Conservation (phyloP, 2,329 filamentous ascomycete species). For the Phyllosticta citribraziliensis region DNA sequence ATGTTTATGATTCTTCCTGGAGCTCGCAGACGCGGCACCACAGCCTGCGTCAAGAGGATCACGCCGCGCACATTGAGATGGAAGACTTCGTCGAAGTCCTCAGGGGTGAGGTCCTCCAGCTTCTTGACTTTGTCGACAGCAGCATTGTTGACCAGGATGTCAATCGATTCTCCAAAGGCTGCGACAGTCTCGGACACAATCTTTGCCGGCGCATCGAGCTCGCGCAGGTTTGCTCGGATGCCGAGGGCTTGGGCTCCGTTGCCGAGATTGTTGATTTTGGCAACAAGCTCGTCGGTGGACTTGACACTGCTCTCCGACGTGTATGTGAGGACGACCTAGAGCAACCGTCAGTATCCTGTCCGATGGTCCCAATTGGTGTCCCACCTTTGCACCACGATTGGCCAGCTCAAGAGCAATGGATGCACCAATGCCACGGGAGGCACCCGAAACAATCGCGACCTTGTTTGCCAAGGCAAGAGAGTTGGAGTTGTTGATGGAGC, state of each 20-base stretch:
- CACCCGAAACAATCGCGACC: conserved; percentile 41
- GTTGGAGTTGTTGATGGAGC: neutral
- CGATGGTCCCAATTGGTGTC: neutral
- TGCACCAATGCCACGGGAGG: conserved; percentile 41
- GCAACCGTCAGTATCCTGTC: neutral
- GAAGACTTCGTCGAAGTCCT: conserved; percentile 46
- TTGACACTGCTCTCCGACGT: conserved; percentile 30
- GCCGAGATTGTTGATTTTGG: conserved; percentile 23
- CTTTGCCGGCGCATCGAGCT: conserved; percentile 23
- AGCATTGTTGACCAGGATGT: conserved; percentile 37
- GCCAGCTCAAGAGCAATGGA: conserved; percentile 40
- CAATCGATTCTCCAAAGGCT: conserved; percentile 31
- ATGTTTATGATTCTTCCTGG: conserved; percentile 50
- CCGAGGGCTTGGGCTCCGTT: conserved; percentile 28
- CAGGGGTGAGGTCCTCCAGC: conserved; percentile 32
- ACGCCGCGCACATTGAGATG: conserved; percentile 48
- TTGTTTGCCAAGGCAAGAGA: conserved; percentile 20
- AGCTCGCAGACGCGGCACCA: conserved; percentile 40
- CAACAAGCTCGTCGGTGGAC: conserved; percentile 24
- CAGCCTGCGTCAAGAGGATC: conserved; percentile 44
- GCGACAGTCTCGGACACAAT: conserved; percentile 28
- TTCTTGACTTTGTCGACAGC: conserved; percentile 21
- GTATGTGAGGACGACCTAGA: conserved; percentile 35
- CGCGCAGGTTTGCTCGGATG: conserved; percentile 32
- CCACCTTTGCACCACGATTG: conserved; percentile 34